Evolutionary conservation across 1,284 basidiomycete genomes (phyloP).

Genomic region (Pseudozyma hubeiensis): DNA sequence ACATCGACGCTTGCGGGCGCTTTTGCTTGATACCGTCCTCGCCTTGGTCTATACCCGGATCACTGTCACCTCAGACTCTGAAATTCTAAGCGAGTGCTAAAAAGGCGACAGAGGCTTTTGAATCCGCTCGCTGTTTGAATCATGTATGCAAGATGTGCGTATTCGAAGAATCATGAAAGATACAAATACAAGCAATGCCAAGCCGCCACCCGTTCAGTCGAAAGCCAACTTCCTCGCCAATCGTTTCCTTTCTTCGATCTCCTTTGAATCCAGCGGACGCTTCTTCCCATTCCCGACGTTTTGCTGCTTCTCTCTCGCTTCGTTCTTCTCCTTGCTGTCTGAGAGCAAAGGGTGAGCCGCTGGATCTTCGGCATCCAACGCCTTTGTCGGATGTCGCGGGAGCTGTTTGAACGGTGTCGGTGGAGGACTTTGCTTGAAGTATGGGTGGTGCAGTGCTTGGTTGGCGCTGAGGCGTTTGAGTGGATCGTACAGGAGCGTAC

Average conservation of each 20-base stretch:
- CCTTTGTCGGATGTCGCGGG: constrained; percentile 57
- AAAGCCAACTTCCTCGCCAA: constrained; percentile 61
- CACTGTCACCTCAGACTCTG: no score
- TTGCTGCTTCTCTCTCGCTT: constrained; percentile 38
- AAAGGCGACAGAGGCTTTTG: no score
- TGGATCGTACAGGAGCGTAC: constrained; percentile 87
- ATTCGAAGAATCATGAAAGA: neutral
- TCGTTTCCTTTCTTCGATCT: constrained; percentile 60
- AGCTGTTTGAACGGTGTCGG: constrained; percentile 58
- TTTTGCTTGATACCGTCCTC: neutral
- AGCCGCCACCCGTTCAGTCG: constrained; percentile 1
- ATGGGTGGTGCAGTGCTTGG: constrained; percentile 60
- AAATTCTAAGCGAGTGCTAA: no score
- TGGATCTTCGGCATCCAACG: constrained; percentile 35
- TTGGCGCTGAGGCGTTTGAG: constrained; percentile 80
- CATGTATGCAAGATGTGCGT: neutral
- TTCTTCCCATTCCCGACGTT: constrained; percentile 27
- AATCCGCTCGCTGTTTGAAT: no score
- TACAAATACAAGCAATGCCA: constrained; percentile 4
- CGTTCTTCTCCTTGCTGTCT: constrained; percentile 53
- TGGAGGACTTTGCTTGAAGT: constrained; percentile 56
- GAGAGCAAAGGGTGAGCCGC: constrained; percentile 47
- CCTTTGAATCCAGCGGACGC: constrained; percentile 38
- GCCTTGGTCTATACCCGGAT: neutral
- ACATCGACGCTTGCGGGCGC: constrained; percentile 8